These are phyloP conservation scores for Botrytis medusae DNA, from an alignment of 2,329 filamentous ascomycete species.

Conservation along the genomic window DNA sequence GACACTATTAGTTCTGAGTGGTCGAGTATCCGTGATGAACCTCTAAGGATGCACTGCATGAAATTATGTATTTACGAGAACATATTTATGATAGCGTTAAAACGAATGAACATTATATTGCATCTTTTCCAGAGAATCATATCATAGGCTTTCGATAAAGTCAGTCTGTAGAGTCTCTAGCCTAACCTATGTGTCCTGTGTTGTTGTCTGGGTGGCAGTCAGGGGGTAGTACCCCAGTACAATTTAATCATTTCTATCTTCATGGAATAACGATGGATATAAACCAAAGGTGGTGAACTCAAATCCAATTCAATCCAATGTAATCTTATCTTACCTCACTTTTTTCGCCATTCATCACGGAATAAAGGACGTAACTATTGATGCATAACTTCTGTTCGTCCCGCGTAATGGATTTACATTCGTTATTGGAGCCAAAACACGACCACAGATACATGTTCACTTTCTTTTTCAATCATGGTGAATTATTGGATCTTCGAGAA, in stretches of 20 bases:
- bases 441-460: not conserved
- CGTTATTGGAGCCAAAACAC: rapidly evolving
- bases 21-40: not conserved
- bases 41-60: not conserved
- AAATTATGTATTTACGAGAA: not conserved
- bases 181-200: not conserved
- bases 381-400: not conserved
- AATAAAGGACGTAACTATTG: rapidly evolving
- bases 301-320: rapidly evolving
- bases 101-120: not conserved
- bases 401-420: rapidly evolving
- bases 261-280: not conserved
- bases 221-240: rapidly evolving
- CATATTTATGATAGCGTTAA: not conserved
- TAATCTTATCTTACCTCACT: not conserved
- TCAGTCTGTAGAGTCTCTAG: not conserved
- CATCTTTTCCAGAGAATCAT: not conserved
- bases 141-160: not conserved
- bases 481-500: not conserved
- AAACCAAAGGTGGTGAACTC: not conserved
- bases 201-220: not conserved
- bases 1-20: constrained; percentile 46
- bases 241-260: not conserved
- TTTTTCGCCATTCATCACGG: not conserved
- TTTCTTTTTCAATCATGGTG: not conserved